A percentile compares a stretch with the other conserved stretches of the same genome.
Evolutionary conservation across 2,329 filamentous ascomycete genomes (phyloP).

Genomic region (Sclerotinia trifoliorum): DNA sequence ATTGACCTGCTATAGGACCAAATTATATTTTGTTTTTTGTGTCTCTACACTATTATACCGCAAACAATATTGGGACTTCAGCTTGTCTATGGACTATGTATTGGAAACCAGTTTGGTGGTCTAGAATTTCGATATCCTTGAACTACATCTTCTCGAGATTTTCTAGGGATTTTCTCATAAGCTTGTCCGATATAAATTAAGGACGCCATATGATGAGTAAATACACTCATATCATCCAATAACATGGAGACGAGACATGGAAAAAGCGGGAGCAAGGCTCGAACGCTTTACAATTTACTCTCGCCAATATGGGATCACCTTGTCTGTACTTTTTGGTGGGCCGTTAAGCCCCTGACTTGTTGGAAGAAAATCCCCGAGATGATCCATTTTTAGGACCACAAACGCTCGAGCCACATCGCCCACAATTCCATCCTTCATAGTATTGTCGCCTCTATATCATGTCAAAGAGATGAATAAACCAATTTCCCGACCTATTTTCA

Average conservation of each 20-base stretch:
- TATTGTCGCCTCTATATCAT: not conserved
- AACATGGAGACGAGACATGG: not conserved
- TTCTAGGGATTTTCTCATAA: not conserved
- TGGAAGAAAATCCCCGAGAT: slow-evolving; percentile 3
- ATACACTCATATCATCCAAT: not conserved
- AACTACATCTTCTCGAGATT: not conserved
- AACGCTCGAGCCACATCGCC: slow-evolving; percentile 13
- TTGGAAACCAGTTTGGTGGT: not conserved
- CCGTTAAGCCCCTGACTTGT: slow-evolving; percentile 9
- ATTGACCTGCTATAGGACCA: not conserved
- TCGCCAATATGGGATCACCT: slow-evolving; percentile 4
- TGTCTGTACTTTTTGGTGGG: not conserved
- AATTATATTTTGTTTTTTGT: not conserved
- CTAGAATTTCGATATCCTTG: not conserved
- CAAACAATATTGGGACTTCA: not conserved
- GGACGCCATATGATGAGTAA: not conserved
- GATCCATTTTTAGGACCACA: slow-evolving; percentile 14
- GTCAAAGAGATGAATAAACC: not conserved
- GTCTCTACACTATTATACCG: not conserved
- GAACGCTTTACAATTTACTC: slow-evolving; percentile 5
- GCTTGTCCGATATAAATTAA: slow-evolving; percentile 1
- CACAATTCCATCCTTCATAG: not conserved
- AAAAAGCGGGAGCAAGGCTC: slow-evolving; percentile 6
- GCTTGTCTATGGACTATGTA: not conserved
- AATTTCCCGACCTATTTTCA: slow-evolving; percentile 16